Evolutionary conservation across 345 rosid genomes (phyloP).

Genomic region (Anastatica hierochuntica): DNA sequence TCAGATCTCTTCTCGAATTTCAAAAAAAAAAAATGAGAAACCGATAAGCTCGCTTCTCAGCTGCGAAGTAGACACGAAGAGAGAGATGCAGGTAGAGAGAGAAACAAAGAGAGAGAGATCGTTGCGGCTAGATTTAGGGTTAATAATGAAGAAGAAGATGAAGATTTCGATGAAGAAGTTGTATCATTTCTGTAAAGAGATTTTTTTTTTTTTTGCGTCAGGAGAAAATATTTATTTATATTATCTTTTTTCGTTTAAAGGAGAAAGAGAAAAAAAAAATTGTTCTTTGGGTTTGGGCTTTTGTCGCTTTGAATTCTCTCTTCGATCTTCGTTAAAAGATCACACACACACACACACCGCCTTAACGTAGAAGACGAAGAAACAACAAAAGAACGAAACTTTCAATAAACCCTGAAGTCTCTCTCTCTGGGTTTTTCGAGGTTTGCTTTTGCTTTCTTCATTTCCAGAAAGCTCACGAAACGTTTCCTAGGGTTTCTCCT

Average conservation of each 20-base stretch:
- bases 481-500: slow-evolving; percentile 28
- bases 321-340: no score
- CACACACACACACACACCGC: slow-evolving; percentile 24
- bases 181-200: slow-evolving; percentile 18
- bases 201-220: background rate
- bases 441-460: slow-evolving; percentile 6
- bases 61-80: no score
- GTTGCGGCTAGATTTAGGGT: slow-evolving; percentile 31
- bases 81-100: no score
- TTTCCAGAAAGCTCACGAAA: background rate
- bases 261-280: no score
- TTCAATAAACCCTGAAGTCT: slow-evolving; percentile 18
- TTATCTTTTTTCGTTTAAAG: no score
- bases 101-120: no score
- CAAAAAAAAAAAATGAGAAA: background rate
- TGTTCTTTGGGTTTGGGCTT: no score
- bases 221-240: no score
- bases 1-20: no score
- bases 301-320: no score
- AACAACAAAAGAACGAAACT: slow-evolving; percentile 15
- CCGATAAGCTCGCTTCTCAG: background rate
- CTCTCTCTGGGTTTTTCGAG: slow-evolving; percentile 12
- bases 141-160: slow-evolving; percentile 21
- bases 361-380: slow-evolving; percentile 18
- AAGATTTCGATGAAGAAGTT: slow-evolving; percentile 18